Conservation (phyloP, 495 filamentous ascomycete species). For the Niebla homalea region DNA sequence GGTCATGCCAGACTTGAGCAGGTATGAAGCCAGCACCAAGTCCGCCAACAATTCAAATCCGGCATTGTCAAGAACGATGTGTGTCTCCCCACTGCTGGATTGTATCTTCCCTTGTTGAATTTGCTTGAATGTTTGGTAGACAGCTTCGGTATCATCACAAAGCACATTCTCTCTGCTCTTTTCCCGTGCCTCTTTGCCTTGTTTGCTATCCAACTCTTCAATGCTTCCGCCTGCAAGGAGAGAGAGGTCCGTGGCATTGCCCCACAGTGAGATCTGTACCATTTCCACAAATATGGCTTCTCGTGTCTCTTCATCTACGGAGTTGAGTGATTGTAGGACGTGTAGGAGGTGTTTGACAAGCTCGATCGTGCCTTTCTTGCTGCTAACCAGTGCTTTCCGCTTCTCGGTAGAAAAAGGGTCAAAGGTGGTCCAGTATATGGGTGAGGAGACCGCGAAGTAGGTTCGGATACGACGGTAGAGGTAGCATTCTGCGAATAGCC, state of each 20-base stretch:
- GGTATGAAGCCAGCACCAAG: constrained; percentile 73
- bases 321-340: constrained; percentile 30
- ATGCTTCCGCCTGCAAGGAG: constrained; percentile 81
- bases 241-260: constrained; percentile 89
- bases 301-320: constrained; percentile 50
- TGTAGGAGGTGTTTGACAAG: constrained; percentile 58
- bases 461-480: constrained; percentile 71
- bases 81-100: constrained; percentile 49
- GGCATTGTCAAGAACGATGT: constrained; percentile 89
- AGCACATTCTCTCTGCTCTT: constrained; percentile 75
- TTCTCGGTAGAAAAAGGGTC: constrained; percentile 86
- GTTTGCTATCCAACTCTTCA: constrained; percentile 88
- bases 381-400: constrained; percentile 80
- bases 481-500: constrained; percentile 90
- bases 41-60: constrained; percentile 95
- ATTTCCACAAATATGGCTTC: constrained; percentile 77
- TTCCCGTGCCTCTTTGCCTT: constrained; percentile 75
- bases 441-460: constrained; percentile 57
- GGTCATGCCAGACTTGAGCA: constrained; percentile 65
- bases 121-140: constrained; percentile 53
- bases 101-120: constrained; percentile 28
- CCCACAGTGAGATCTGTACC: constrained; percentile 95
- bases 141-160: constrained; percentile 61
- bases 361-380: constrained; percentile 77
- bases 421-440: constrained; percentile 64